phyloP scores from a whole-genome alignment of 2,329 filamentous ascomycete genomes.

The Talaromyces atroroseus region DNA sequence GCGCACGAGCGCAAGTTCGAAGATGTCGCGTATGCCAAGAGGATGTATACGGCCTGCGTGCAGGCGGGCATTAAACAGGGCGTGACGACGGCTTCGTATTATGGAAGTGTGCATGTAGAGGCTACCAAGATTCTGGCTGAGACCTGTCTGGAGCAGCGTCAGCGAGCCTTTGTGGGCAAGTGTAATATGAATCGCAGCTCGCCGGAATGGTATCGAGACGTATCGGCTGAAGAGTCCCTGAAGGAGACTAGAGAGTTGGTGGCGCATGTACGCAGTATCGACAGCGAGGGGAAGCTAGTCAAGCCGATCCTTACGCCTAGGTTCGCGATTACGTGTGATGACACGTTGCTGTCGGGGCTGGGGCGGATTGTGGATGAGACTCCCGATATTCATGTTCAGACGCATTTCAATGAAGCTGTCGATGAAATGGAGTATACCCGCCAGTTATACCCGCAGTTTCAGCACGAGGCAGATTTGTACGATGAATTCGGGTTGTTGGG shows the following conservation, averaged over 20 bases:
- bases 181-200: conserved; percentile 36
- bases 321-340: conserved; percentile 57
- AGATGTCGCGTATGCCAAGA: conserved; percentile 49
- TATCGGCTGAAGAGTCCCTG: conserved; percentile 43
- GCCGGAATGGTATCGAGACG: conserved; percentile 52
- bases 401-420: conserved; percentile 61
- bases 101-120: conserved; percentile 27
- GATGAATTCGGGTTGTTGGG: conserved; percentile 51
- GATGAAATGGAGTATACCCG: conserved; percentile 55
- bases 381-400: conserved; percentile 52
- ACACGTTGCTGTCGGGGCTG: conserved; percentile 50
- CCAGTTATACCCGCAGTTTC: conserved; percentile 52
- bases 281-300: conserved; percentile 42
- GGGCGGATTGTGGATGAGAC: conserved; percentile 46
- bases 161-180: conserved; percentile 33
- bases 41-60: conserved; percentile 50
- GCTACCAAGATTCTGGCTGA: conserved; percentile 30
- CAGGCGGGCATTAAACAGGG: conserved; percentile 54
- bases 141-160: conserved; percentile 27
- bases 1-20: conserved; percentile 58
- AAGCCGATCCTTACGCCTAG: conserved; percentile 53
- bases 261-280: conserved; percentile 42
- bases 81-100: conserved; percentile 34
- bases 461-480: conserved; percentile 58
- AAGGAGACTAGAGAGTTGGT: conserved; percentile 48